Evolutionary conservation across 2,329 filamentous ascomycete genomes (phyloP).

Genomic region (Fusarium torreyae): DNA sequence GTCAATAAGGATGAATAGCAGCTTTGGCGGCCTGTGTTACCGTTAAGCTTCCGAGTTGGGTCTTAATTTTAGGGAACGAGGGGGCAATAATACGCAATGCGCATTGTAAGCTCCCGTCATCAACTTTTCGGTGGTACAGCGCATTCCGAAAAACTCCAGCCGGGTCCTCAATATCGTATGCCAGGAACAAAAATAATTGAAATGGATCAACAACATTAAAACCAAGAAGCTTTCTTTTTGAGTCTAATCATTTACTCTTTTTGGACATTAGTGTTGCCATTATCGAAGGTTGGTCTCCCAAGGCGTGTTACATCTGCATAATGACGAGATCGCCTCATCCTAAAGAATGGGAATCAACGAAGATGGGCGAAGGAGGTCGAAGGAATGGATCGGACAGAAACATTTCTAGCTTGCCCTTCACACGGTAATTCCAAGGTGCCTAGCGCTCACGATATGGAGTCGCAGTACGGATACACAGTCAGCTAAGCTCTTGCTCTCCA

Average conservation of each 20-base stretch:
- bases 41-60: slow-evolving; percentile 15
- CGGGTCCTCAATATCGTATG: slow-evolving; percentile 12
- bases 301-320: slow-evolving; percentile 28
- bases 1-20: slow-evolving; percentile 2
- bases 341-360: slow-evolving; percentile 23
- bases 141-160: slow-evolving; percentile 14
- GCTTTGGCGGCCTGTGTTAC: slow-evolving; percentile 13
- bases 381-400: slow-evolving; percentile 24
- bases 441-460: slow-evolving; percentile 16
- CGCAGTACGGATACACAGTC: slow-evolving; percentile 19
- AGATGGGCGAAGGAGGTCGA: slow-evolving; percentile 26
- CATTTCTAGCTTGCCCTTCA: neutral
- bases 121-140: slow-evolving; percentile 16
- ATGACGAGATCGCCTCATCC: slow-evolving; percentile 36
- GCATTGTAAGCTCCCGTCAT: slow-evolving; percentile 21
- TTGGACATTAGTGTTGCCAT: slow-evolving; percentile 1
- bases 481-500: slow-evolving; percentile 22
- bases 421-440: slow-evolving; percentile 17
- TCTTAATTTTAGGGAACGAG: slow-evolving; percentile 11
- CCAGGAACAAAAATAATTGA: neutral
- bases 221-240: slow-evolving; percentile 2
- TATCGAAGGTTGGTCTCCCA: neutral
- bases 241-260: slow-evolving; percentile 21
- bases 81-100: slow-evolving; percentile 6
- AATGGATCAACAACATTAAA: slow-evolving; percentile 29